These are phyloP conservation scores for Aspergillus sclerotiicarbonarius DNA, from an alignment of 495 filamentous ascomycete genomes.

Conservation along the genomic window DNA sequence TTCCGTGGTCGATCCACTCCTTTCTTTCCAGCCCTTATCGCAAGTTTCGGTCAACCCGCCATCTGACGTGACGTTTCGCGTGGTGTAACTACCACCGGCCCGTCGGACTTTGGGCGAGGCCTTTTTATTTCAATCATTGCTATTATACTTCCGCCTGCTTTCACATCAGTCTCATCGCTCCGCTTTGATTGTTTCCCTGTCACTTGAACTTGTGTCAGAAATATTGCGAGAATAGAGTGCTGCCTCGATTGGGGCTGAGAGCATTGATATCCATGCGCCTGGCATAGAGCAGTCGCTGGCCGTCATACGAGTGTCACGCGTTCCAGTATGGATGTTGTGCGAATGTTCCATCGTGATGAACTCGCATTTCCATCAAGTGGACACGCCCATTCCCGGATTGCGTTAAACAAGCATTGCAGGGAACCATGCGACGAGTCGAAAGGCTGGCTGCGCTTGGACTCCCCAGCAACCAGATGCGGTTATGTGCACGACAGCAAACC, in stretches of 20 bases:
- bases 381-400: not conserved
- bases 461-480: not conserved
- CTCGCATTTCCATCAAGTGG: not conserved
- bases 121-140: not conserved
- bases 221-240: not conserved
- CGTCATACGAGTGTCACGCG: not conserved
- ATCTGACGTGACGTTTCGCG: slow-evolving; percentile 2
- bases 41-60: slow-evolving; percentile 5
- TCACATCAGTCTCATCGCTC: not conserved
- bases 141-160: not conserved
- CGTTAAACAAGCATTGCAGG: not conserved
- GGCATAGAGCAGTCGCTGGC: slow-evolving; percentile 1
- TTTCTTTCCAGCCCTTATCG: not conserved
- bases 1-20: not conserved
- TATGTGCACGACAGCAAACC: not conserved
- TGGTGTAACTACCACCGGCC: slow-evolving; percentile 7
- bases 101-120: not conserved
- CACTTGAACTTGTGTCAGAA: not conserved
- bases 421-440: not conserved
- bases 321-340: slow-evolving; percentile 16
- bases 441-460: not conserved
- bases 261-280: slow-evolving; percentile 12
- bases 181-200: not conserved
- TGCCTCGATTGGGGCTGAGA: not conserved
- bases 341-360: slow-evolving; percentile 2